Evolutionary conservation across 768 basidiomycete species (phyloP).

Genomic region (Calocybe cyanea): DNA sequence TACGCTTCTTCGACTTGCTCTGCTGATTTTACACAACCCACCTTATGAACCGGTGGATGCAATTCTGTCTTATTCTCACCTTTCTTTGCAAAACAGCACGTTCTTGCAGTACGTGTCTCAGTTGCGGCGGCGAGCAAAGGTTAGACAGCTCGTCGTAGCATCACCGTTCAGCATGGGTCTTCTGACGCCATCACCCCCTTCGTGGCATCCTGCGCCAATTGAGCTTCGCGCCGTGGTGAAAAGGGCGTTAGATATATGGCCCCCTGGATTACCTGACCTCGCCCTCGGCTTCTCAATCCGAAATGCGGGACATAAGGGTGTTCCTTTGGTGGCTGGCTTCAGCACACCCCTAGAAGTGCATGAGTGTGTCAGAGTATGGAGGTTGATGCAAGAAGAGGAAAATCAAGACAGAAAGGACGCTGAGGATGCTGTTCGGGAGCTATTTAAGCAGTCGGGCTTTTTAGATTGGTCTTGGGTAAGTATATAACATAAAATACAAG

Average conservation of each 20-base stretch:
- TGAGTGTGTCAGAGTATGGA: constrained; percentile 66
- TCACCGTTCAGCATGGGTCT: constrained; percentile 87
- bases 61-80: constrained; percentile 78
- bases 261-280: constrained; percentile 52
- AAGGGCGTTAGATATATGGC: constrained; percentile 37
- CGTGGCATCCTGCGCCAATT: constrained; percentile 77
- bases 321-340: constrained; percentile 72
- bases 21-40: constrained; percentile 63
- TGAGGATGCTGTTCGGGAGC: constrained; percentile 38
- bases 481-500: constrained; percentile 26
- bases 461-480: constrained; percentile 75
- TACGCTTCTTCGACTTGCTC: constrained; percentile 76
- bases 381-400: constrained; percentile 43
- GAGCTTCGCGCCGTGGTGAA: constrained; percentile 40
- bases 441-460: constrained; percentile 49
- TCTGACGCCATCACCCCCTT: constrained; percentile 50
- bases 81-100: constrained; percentile 69
- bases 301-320: constrained; percentile 34
- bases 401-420: constrained; percentile 35
- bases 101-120: constrained; percentile 52
- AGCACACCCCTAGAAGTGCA: constrained; percentile 73
- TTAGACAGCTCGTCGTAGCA: constrained; percentile 68
- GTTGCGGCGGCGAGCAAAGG: constrained; percentile 58
- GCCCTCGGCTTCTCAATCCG: constrained; percentile 73
- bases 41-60: constrained; percentile 74